Base-by-base conservation (phyloP, 148 eudicot species). In the Chenopodium formosanum region DNA sequence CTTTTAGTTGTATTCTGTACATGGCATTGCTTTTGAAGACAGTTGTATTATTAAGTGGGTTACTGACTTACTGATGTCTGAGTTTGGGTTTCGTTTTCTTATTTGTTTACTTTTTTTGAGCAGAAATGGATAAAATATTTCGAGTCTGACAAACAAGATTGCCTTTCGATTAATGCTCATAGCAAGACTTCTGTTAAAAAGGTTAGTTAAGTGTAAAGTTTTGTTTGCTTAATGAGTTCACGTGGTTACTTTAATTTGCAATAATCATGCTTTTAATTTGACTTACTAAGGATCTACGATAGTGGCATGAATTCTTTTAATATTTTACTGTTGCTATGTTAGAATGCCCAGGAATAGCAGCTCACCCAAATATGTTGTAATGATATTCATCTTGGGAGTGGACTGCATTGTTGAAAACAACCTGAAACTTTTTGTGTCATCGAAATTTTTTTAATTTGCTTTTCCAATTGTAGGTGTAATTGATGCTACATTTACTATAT, bases 121-220 rank as follows among this genome's bases (percentile, higher is more conserved):
- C 90, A 96, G 99, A 90, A 88, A 88, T 94, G 99, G 99, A 75
- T 80, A 74, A 80, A 68, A 17, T 89, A 88, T 88, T 96, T 96
- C 78, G 94, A 92, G 73, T 89, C 94, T 0, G 56, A 82, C 74
- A 88, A 92, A 76, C 90, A 90, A 79, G 97, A 96, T 75, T 92
- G 97, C 79, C 86, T 96, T 65, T 66, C 97, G 2, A 89, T 96
- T 79, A 96, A 94, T 85, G 94, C 98, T 17, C 98, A 92, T 81
- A 96, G 98, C 89, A 89, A 81, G 88, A 90, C 92, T 78, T 96
- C 98, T 67, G 98, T 96, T 52, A 75, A 86, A 77, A 94, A 94
- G 99, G 97, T 96, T 76, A 63, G 92, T 77, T 37, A 53, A 63
- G 16, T 48, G 60, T 74, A 20, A 23, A 10, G n/a, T 64, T 19